A percentile compares a stretch with the other conserved stretches of the same genome.
These are phyloP conservation scores for Digitaria exilis DNA, from an alignment of 202 grass and related monocot species.

Conservation along the genomic window DNA sequence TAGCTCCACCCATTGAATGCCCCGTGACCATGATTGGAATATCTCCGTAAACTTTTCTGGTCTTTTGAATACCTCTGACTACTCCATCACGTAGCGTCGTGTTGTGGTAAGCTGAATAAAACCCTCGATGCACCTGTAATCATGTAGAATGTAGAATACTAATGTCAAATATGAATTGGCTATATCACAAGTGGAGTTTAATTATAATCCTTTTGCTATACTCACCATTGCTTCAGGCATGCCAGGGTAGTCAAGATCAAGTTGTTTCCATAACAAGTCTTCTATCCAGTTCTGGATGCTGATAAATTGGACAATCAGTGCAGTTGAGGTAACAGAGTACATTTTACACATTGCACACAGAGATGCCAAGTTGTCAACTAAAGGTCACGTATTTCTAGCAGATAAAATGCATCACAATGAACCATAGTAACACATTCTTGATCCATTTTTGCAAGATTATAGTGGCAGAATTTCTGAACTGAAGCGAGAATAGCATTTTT, in stretches of 20 bases:
- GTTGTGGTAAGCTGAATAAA: conserved; percentile 97
- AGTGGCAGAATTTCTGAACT: background rate
- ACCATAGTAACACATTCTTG: too few relatives aligned
- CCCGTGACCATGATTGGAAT: conserved; percentile 81
- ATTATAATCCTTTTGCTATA: conserved; percentile 2
- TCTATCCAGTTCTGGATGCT: conserved; percentile 95
- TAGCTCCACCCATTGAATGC: conserved; percentile 96
- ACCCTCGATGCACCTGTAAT: conserved; percentile 87
- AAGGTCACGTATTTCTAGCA: background rate
- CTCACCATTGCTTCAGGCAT: conserved; percentile 95
- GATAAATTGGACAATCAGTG: conserved; percentile 31
- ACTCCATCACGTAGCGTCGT: conserved; percentile 81
- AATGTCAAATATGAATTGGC: background rate
- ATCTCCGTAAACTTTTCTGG: conserved; percentile 66
- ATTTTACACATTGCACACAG: conserved; percentile 6
- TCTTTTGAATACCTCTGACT: conserved; percentile 64
- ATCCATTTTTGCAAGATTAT: background rate
- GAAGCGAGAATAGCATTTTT: background rate
- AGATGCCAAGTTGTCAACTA: background rate
- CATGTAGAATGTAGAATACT: background rate
- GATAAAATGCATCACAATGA: background rate
- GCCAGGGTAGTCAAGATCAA: conserved; percentile 91
- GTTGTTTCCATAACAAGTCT: conserved; percentile 95
- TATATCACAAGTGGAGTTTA: background rate
- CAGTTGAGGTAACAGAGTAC: background rate